Base-by-base conservation (phyloP, 805 yeast species). In the Yarrowia sp. region DNA sequence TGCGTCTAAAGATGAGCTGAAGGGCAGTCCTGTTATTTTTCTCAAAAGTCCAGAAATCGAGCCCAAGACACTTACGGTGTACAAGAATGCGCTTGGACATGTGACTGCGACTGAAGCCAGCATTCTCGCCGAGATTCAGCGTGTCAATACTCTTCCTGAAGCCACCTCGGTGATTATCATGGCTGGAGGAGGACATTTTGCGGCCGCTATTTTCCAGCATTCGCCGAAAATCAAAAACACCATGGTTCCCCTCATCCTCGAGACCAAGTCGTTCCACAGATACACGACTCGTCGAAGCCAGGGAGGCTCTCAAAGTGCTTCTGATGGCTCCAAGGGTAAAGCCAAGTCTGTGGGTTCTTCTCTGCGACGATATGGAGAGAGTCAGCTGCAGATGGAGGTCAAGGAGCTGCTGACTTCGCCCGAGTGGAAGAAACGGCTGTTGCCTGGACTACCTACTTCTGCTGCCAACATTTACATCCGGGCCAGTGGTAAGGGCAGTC, bases 101-200 rank as follows among this genome's bases (percentile, higher is more conserved):
- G 51, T 41, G 41, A 16, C 40, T 1, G 40, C 51, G 12, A 58
- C 63, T 8, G 63, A 58, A 22, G 32, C 49, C 8, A 16, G 41
- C n/a, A 58, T 58, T 32, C 32, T 58, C 3, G 26, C 24, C 10
- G 63, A 58, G 24, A 58, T 58, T 19, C 49, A 33, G 41, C 51
- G 63, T 4, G 51, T 58, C 24, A 58, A 58, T 26, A 33, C 49
- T 2, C 38, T 30, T 21, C 63, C 63, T 14, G 41, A 58, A 12
- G 63, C 63, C 14, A 48, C 64, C 67, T 89, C 96, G 5, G 96
- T 96, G 0, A 75, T 95, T 12, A 83, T 95, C 69, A 90, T 95
- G 97, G 83, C 95, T 62, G 98, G 98, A 16, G 98, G 98, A 48
- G 99, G 99, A 44, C 98, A 95, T 77, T 95, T 95, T 79, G 97